Evolutionary conservation across 257 asterid species (phyloP).

Genomic region (Solanum sitiens): DNA sequence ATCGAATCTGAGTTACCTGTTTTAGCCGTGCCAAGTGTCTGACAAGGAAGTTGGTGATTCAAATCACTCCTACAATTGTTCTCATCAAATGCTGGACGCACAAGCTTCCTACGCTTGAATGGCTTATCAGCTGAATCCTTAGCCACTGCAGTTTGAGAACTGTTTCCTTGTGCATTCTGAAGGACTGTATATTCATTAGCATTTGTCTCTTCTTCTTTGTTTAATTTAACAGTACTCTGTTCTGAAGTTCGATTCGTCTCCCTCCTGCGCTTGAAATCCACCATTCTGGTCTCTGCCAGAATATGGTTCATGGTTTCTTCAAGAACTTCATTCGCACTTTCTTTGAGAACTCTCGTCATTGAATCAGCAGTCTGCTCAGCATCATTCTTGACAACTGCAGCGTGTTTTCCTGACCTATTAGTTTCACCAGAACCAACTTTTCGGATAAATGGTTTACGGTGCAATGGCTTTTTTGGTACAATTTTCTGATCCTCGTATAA

Average conservation of each 20-base stretch:
- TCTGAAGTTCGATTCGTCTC: conserved; percentile 25
- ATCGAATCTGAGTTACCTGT: not conserved
- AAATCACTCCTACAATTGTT: conserved; percentile 7
- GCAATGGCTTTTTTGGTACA: conserved; percentile 12
- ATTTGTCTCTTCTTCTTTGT: not conserved
- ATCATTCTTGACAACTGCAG: not conserved
- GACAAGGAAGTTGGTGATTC: conserved; percentile 5
- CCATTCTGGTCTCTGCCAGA: conserved; percentile 41
- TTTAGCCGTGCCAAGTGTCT: conserved; percentile 6
- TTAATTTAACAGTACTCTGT: not conserved
- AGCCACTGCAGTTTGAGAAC: conserved; percentile 12
- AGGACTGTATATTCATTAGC: not conserved
- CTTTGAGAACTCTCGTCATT: not conserved
- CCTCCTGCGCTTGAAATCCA: conserved; percentile 59
- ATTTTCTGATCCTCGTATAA: conserved; percentile 21
- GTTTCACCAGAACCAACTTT: conserved; percentile 9
- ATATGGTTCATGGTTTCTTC: conserved; percentile 17
- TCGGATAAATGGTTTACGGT: conserved; percentile 10
- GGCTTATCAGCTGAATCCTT: conserved; percentile 12
- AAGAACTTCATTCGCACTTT: conserved; percentile 4
- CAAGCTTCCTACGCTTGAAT: conserved; percentile 44
- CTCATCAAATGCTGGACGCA: conserved; percentile 41
- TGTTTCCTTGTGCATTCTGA: not conserved
- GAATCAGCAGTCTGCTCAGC: not conserved
- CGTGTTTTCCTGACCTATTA: conserved; percentile 10